Evolutionary conservation across 2,329 filamentous ascomycete species (phyloP).

Genomic region (Fusarium udum): DNA sequence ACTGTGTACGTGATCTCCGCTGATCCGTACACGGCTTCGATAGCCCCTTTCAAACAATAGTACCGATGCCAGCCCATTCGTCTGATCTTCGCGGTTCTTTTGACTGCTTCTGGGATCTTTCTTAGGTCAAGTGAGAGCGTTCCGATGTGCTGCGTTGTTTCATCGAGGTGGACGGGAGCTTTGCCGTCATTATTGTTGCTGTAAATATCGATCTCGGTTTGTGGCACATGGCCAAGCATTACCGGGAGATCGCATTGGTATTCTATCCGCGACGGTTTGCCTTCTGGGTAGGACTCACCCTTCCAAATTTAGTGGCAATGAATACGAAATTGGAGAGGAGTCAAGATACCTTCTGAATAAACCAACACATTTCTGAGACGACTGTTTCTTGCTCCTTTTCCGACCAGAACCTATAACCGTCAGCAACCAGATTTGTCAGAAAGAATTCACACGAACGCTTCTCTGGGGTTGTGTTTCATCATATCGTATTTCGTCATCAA

Average conservation of each 20-base stretch:
- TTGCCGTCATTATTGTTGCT: conserved; percentile 46
- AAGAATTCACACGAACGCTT: conserved; percentile 45
- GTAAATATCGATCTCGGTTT: conserved; percentile 52
- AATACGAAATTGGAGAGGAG: neutral
- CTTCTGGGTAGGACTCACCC: conserved; percentile 52
- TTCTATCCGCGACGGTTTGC: conserved; percentile 48
- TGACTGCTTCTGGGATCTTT: conserved; percentile 47
- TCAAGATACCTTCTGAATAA: conserved; percentile 49
- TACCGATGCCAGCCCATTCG: conserved; percentile 51
- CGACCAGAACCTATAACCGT: conserved; percentile 49
- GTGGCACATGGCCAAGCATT: conserved; percentile 46
- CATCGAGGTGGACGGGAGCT: conserved; percentile 46
- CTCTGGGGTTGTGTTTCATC: conserved; percentile 49
- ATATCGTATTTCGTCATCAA: conserved; percentile 49
- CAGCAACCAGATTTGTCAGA: neutral
- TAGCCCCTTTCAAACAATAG: conserved; percentile 49
- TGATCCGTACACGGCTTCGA: conserved; percentile 52
- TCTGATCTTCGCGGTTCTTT: conserved; percentile 44
- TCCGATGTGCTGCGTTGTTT: conserved; percentile 46
- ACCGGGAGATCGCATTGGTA: conserved; percentile 53
- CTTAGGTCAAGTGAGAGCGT: conserved; percentile 49
- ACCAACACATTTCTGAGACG: conserved; percentile 52
- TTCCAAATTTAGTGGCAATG: conserved; percentile 24
- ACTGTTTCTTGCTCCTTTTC: conserved; percentile 51
- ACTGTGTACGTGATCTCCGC: conserved; percentile 51